A percentile compares a stretch with the other conserved stretches of the same genome.
These are phyloP conservation scores for Collybiopsis luxurians DNA, from an alignment of 768 basidiomycete species.

Conservation along the genomic window DNA sequence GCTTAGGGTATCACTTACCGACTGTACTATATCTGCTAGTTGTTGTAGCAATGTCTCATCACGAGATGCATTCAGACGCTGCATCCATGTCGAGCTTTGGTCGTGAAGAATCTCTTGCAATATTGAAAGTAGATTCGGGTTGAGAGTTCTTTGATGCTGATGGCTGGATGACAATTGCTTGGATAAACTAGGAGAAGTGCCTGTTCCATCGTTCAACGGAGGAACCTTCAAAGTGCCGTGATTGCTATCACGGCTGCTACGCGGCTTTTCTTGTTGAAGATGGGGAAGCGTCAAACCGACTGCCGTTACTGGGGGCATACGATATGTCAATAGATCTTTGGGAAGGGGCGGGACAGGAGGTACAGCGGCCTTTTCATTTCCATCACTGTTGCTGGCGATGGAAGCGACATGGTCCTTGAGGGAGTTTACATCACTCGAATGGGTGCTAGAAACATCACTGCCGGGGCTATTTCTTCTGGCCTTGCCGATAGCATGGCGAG, in stretches of 20 bases:
- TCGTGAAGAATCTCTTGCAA: no score
- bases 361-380: conserved; percentile 61
- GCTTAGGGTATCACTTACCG: background rate
- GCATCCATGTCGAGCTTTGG: no score
- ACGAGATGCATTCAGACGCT: background rate
- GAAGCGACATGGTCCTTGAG: conserved; percentile 69
- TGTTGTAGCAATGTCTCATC: background rate
- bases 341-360: conserved; percentile 93
- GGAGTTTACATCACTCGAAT: conserved; percentile 62
- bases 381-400: conserved; percentile 57
- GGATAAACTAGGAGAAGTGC: conserved; percentile 52
- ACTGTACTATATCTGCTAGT: background rate
- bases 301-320: conserved; percentile 64
- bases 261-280: conserved; percentile 41
- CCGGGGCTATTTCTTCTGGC: conserved; percentile 79
- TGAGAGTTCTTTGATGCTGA: conserved; percentile 34
- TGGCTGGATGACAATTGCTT: conserved; percentile 35
- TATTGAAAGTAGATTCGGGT: no score
- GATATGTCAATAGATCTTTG: conserved; percentile 81
- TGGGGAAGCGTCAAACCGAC: conserved; percentile 49
- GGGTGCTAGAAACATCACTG: conserved; percentile 78
- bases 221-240: conserved; percentile 30
- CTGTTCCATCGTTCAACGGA: conserved; percentile 7
- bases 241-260: conserved; percentile 42
- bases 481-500: conserved; percentile 68